phyloP scores from a whole-genome alignment of 2,329 filamentous ascomycete genomes.

The Ophiostoma fasciatum region DNA sequence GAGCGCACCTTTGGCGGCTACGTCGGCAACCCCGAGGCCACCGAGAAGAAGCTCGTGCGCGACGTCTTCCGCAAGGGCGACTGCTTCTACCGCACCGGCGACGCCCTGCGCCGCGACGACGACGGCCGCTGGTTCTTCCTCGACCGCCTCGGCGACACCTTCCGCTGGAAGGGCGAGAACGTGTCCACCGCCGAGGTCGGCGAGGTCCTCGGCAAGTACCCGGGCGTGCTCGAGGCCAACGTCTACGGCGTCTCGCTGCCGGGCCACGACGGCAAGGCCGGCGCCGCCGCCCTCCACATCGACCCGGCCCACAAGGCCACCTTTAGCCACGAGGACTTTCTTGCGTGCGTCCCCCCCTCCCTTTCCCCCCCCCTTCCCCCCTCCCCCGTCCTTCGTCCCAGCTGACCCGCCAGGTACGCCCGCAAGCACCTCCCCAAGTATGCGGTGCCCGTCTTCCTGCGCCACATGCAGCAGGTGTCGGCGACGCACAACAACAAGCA shows the following conservation, averaged over 20 bases:
- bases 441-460: constrained; percentile 60
- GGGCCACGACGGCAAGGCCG: constrained; percentile 69
- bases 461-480: constrained; percentile 41
- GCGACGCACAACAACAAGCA: constrained; percentile 69
- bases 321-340: constrained; percentile 46
- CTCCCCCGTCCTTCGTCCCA: too few species aligned
- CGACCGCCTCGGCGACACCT: constrained; percentile 56
- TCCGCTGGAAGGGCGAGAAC: constrained; percentile 71
- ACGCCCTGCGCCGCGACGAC: constrained; percentile 43
- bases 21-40: constrained; percentile 51
- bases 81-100: constrained; percentile 52
- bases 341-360: constrained; percentile 28
- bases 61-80: constrained; percentile 55
- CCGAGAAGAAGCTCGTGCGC: constrained; percentile 47
- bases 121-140: constrained; percentile 58
- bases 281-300: constrained; percentile 37
- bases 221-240: constrained; percentile 59
- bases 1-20: constrained; percentile 53
- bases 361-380: background rate
- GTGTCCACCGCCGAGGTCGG: constrained; percentile 71
- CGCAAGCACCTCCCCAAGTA: constrained; percentile 51
- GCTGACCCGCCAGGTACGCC: constrained; percentile 26
- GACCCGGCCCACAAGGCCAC: constrained; percentile 9
- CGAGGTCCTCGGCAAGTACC: constrained; percentile 53
- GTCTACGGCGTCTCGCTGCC: constrained; percentile 74